These are phyloP conservation scores for Leccinum incarnatum DNA, from an alignment of 768 basidiomycete species.

Conservation along the genomic window DNA sequence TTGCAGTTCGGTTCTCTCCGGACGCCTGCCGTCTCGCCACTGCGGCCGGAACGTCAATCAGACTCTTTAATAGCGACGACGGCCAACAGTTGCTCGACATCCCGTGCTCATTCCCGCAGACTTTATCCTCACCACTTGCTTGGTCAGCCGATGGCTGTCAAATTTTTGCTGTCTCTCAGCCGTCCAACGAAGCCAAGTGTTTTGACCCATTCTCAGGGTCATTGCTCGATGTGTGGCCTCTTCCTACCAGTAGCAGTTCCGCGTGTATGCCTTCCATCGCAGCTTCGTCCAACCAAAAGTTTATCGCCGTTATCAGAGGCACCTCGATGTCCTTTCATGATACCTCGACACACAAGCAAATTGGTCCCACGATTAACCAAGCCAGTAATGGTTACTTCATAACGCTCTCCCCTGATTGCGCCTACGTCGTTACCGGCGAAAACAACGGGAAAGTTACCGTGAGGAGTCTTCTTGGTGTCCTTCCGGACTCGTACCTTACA, in stretches of 20 bases:
- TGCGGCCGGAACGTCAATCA: background rate
- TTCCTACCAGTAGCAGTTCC: too few species aligned
- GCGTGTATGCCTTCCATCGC: fast-evolving
- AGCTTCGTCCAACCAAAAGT: background rate
- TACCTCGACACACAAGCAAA: too few species aligned
- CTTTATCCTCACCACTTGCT: background rate
- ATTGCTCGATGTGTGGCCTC: background rate
- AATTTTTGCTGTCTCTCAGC: background rate
- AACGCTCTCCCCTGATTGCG: too few species aligned
- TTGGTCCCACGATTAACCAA: too few species aligned
- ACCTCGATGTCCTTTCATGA: background rate
- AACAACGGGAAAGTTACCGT: too few species aligned
- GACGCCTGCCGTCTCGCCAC: background rate
- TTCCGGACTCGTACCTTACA: too few species aligned
- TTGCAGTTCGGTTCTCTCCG: background rate
- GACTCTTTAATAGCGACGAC: background rate
- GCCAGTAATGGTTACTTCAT: too few species aligned
- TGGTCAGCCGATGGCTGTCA: background rate
- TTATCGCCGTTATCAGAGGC: background rate
- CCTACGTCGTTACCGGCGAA: too few species aligned
- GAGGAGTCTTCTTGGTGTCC: too few species aligned
- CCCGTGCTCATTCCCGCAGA: background rate
- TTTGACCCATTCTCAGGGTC: background rate
- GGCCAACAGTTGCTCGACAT: background rate
- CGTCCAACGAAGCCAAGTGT: background rate